Evolutionary conservation across 805 yeast genomes (phyloP), one percentile per base, ranked within the genome.

Genomic region (Pichia membranifaciens): DNA sequence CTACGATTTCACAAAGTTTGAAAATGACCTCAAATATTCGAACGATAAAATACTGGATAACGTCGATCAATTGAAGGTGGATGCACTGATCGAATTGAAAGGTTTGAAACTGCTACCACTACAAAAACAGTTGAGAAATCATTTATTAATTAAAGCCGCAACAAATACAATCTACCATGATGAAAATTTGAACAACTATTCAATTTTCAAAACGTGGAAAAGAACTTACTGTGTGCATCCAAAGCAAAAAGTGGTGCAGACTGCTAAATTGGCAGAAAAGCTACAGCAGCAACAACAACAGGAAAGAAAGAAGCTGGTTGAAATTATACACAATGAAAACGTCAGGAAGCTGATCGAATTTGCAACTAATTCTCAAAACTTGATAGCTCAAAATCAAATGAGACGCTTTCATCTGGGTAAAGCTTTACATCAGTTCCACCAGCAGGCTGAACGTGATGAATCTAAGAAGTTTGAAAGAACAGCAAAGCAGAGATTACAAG

Each of bases 401-500:
- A 64, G 61, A 31, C 65, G 66, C 48, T 47, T 51, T 17, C 41
- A 56, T 12, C 37, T 64, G 13, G 66, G 64, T 31, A 72, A 69
- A 54, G 64, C 67, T 21, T 65, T 77, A 33, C 65, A 57, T 49
- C 70, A 68, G 53, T 75, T 70, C 67, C 88, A 82, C 56, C 69
- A 67, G 49, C 67, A 68, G 48, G 73, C 80, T 22, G 93, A 84
- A 61, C 81, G 78, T 61, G 95, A 86, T 48, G 93, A 85, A 64
- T 78, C 80, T 51, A 84, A 77, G 68, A 76, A 82, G 64, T 66
- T 83, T 51, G 93, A 86, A 64, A 80, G 78, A 61, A 85, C 82
- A 25, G 95, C 95, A n/a, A 85, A 82, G 60, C 90, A 84, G 62
- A 84, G 95, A 78, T 76, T 86, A 66, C 89, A 83, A 59, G 93